These are phyloP conservation scores for Leccinum disarticulatum DNA, from an alignment of 768 basidiomycete genomes.

Conservation along the genomic window DNA sequence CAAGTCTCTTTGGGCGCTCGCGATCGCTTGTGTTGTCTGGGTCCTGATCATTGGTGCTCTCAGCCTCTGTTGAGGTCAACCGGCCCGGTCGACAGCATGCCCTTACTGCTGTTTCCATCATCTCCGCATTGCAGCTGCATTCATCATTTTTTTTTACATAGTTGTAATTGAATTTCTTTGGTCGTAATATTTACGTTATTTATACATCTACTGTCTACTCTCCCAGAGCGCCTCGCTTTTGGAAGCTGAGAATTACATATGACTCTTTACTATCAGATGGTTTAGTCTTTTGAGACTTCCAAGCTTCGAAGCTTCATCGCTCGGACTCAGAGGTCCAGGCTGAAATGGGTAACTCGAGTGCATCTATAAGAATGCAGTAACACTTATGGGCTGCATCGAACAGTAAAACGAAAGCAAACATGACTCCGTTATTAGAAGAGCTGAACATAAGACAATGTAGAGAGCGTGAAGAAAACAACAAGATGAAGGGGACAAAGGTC, in stretches of 20 bases:
- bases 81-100: too few species aligned
- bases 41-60: too few species aligned
- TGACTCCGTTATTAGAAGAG: conserved; percentile 22
- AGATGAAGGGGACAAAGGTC: conserved; percentile 11
- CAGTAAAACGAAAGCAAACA: conserved; percentile 21
- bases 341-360: neutral
- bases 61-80: too few species aligned
- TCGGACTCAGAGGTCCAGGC: neutral
- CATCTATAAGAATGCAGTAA: conserved; percentile 15
- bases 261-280: too few species aligned
- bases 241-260: too few species aligned
- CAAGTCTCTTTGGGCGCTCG: too few species aligned
- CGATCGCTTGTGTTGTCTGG: too few species aligned
- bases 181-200: too few species aligned
- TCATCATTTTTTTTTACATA: too few species aligned
- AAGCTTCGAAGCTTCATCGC: neutral
- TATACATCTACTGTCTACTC: neutral
- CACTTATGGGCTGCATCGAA: conserved; percentile 9
- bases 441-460: conserved; percentile 12
- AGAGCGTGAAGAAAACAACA: conserved; percentile 10
- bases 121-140: too few species aligned
- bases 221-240: neutral
- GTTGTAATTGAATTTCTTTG: too few species aligned
- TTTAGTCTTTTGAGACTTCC: neutral
- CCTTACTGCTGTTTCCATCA: too few species aligned